phyloP scores from a whole-genome alignment of 2,329 filamentous ascomycete species.

The Aureobasidium sp. region DNA sequence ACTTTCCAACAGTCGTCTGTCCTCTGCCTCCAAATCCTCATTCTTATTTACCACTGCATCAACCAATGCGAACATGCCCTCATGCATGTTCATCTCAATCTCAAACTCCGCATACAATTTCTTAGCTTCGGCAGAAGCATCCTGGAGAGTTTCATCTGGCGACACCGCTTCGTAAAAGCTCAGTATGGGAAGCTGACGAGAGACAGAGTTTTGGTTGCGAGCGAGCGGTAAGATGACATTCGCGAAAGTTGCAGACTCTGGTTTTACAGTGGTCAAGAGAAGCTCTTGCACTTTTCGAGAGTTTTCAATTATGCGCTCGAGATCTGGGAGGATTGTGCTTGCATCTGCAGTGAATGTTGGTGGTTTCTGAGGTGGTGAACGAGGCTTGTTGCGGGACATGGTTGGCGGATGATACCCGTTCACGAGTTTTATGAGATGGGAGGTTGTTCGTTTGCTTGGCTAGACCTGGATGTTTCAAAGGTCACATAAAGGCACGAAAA shows the following conservation, averaged over 20 bases:
- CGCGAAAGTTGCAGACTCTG: constrained; percentile 48
- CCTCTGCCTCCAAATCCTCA: constrained; percentile 58
- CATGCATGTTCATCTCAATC: constrained; percentile 72
- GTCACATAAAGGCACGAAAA: neutral
- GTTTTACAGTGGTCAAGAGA: constrained; percentile 53
- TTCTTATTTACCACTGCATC: constrained; percentile 43
- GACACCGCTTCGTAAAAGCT: constrained; percentile 46
- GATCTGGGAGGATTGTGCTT: constrained; percentile 43
- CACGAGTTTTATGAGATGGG: neutral
- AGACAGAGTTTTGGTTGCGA: constrained; percentile 46
- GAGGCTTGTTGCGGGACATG: neutral
- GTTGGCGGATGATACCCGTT: no score
- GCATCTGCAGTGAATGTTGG: constrained; percentile 69
- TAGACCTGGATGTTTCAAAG: no score
- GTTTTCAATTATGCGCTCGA: constrained; percentile 35
- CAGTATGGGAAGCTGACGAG: constrained; percentile 45
- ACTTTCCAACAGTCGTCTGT: constrained; percentile 62
- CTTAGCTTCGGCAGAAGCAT: constrained; percentile 43
- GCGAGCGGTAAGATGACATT: constrained; percentile 60
- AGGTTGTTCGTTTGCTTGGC: accelerated
- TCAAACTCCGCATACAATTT: constrained; percentile 55
- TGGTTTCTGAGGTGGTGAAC: constrained; percentile 61
- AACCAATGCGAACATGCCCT: constrained; percentile 63
- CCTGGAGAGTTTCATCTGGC: constrained; percentile 38
- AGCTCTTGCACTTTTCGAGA: constrained; percentile 48